Evolutionary conservation across 768 basidiomycete genomes (phyloP), one percentile per base, ranked within the genome.

Genomic region (Boletales sp.): DNA sequence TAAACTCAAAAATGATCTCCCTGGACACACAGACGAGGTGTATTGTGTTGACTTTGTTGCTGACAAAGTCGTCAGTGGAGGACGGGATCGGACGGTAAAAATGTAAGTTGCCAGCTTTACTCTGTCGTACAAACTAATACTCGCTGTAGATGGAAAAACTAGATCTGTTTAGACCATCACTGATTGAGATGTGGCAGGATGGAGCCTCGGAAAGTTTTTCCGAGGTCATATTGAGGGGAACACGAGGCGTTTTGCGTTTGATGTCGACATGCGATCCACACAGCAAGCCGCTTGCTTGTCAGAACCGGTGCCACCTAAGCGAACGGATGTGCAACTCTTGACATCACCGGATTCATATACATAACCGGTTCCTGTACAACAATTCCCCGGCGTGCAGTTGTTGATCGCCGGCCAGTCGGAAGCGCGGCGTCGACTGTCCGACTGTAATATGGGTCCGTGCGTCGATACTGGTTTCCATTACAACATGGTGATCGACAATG

Each of bases 11-110:
- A 83, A 80, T 8, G 95, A 99, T 67, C 81, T 99, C 15, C 92
- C 94, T 0, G 95, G 95, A 17, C 95, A 99, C 65, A 90, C 88
- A 2, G 95, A 99, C 58, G 95, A 99, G 67, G 94, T 99, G 32
- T 98, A 97, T 71, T 97, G 95, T 62, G 95, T 99, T 14, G 95
- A 98, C 69, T 99, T 97, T 64, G 94, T 99, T 2, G 94, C 94
- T 1, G 95, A 99, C 72, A 99, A 99, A 68, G 81, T 97, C n/a
- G 93, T 97, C 56, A 95, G 92, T 63, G 95, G 94, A n/a, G 95
- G 95, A 13, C 74, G 88, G 39, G 95, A 98, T 70, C 81, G 83
- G 59, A 87, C 82, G 17, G 83, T 97, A 11, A 97, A 97, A 72
- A 97, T 98, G 91, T 97, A 63, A 58, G 90, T 40, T 72, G 15